phyloP scores from a whole-genome alignment of 305 asterid species.

The Fraxinus dipetala region DNA sequence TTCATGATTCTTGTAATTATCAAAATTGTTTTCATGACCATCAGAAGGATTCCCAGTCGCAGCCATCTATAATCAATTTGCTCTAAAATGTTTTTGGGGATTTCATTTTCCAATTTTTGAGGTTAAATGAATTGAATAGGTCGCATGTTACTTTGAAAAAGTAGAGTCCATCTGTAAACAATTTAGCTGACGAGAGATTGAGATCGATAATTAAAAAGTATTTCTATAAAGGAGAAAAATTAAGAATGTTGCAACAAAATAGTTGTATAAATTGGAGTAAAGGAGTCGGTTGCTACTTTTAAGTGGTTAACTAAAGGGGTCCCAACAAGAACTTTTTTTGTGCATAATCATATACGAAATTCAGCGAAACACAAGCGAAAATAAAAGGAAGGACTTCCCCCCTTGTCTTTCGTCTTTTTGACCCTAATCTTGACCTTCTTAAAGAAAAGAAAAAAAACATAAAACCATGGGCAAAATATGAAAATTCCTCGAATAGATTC shows the following conservation, averaged over 20 bases:
- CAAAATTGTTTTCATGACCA: background rate
- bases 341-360: background rate
- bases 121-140: constrained; percentile 4
- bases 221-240: background rate
- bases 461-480: background rate
- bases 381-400: background rate
- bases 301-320: background rate
- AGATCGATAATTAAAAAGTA: background rate
- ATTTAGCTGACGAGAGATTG: background rate
- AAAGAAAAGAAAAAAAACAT: background rate
- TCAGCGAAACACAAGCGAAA: background rate
- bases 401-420: background rate
- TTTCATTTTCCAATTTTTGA: background rate
- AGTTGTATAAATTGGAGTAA: background rate
- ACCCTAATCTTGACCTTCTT: background rate
- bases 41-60: background rate
- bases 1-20: background rate
- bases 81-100: background rate
- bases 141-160: background rate
- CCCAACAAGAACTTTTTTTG: background rate
- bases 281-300: background rate
- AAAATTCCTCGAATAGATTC: background rate
- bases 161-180: background rate
- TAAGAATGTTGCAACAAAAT: background rate
- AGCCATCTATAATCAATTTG: background rate